Base-by-base conservation (phyloP, 257 asterid species). In the Petunia secreta region DNA sequence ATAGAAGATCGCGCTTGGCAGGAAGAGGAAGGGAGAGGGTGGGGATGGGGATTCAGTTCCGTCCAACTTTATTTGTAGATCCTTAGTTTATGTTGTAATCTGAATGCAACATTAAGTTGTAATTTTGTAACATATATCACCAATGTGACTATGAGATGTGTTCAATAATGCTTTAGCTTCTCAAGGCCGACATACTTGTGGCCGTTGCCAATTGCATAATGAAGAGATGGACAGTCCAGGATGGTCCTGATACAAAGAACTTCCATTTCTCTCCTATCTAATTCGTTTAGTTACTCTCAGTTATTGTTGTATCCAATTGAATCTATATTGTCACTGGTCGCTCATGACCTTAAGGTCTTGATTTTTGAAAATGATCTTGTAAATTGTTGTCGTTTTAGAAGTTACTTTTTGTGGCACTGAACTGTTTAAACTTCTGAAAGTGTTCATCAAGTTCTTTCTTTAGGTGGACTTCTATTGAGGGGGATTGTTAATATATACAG, bases 1-100 rank as follows among this genome's bases (percentile, higher is more conserved):
- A 50, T 48, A 48, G 77, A 71, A 25, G 60, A 48, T 34, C 36
- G 11, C 36, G 10, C 63, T 25, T 9, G 5, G 38, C 50, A 57
- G 83, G 83, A 59, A 77, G 63, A 71, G 77, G 74, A 69, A 46
- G 55, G 55, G 15, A 8, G 63, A 3, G 81, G 77, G 34, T 43
- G n/a, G 54, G 53, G 52, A 75, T 48, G 81, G 63, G 41, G 38
- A 63, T 78, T 63, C 10, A 78, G 16, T 78, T 15, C 37, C 43
- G 13, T 55, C 54, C 75, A 40, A 38, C 63, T 67, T 63, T 65
- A 60, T 14, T 75, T 80, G 69, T 65, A 39, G 68, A 76, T 66
- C 63, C 68, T 76, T 38, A 9, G 78, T 68, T 5, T 63, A 38
- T 54, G 50, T 7, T 8, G 36, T 34, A 63, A 53, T 40, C 59